Percentiles rank a stretch among this genome's conserved stretches.
Conservation (phyloP, 352 stramenopile genomes). For the Phytophthora aleatoria region DNA sequence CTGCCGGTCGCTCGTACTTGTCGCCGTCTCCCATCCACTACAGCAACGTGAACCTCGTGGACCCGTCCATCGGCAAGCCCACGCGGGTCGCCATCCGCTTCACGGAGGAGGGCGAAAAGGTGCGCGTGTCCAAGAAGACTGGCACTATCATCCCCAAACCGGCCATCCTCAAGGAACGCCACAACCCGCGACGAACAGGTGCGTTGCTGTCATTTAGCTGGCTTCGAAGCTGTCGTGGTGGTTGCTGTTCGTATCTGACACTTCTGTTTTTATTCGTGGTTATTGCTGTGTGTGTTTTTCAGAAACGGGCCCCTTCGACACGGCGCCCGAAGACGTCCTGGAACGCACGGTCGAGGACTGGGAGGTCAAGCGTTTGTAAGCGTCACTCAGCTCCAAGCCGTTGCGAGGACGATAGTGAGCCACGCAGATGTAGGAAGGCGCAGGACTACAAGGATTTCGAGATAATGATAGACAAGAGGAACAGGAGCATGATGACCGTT, state of each 20-base stretch:
- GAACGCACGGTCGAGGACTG: constrained; percentile 81
- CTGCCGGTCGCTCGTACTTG: constrained; percentile 76
- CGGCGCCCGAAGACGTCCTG: constrained; percentile 76
- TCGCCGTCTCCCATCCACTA: constrained; percentile 86
- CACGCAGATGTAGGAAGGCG: constrained; percentile 3
- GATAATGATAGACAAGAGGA: constrained; percentile 42
- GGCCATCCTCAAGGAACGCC: constrained; percentile 88
- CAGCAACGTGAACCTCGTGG: constrained; percentile 87
- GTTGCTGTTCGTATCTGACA: constrained; percentile 12
- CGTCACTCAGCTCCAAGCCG: constrained; percentile 5
- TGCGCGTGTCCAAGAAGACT: constrained; percentile 94
- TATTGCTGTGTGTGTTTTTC: constrained; percentile 6
- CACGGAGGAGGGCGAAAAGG: constrained; percentile 93
- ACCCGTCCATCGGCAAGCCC: constrained; percentile 79
- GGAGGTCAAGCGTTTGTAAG: constrained; percentile 73
- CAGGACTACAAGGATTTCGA: constrained; percentile 3
- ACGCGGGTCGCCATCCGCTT: constrained; percentile 83
- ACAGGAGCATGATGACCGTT: constrained; percentile 16
- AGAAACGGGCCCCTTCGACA: constrained; percentile 86
- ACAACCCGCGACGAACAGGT: constrained; percentile 85
- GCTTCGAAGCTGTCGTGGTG: neutral
- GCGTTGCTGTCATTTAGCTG: constrained; percentile 8
- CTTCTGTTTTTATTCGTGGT: constrained; percentile 1
- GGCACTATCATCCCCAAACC: constrained; percentile 96
- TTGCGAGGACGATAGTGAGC: constrained; percentile 19